These are phyloP conservation scores for Erucastrum elatum DNA, from an alignment of 345 rosid species.

Conservation along the genomic window DNA sequence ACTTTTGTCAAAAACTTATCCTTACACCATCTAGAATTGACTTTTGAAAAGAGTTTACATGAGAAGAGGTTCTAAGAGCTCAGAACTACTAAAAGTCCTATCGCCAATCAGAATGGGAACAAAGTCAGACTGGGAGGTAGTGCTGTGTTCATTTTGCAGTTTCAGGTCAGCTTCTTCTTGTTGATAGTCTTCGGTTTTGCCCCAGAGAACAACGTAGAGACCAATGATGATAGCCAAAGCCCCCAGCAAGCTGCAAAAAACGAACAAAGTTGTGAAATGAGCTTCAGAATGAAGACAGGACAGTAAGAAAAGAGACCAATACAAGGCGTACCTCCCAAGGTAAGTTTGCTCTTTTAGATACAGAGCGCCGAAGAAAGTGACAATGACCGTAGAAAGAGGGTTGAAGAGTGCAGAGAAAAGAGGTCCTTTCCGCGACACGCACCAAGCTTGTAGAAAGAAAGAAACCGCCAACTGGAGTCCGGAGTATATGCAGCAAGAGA, in stretches of 20 bases:
- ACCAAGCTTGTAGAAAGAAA: conserved; percentile 70
- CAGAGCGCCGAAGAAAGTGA: conserved; percentile 50
- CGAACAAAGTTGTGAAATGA: neutral
- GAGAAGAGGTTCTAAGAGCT: conserved; percentile 37
- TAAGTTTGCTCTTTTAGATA: conserved; percentile 55
- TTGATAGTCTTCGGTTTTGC: conserved; percentile 55
- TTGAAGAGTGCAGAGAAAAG: conserved; percentile 67
- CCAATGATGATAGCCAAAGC: conserved; percentile 49
- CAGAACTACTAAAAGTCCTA: conserved; percentile 26
- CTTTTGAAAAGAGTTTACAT: conserved; percentile 10
- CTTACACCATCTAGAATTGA: neutral
- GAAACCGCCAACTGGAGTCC: conserved; percentile 47
- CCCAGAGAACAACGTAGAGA: conserved; percentile 62
- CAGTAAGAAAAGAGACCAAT: neutral
- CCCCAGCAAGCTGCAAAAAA: conserved; percentile 47
- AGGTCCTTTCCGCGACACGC: conserved; percentile 58
- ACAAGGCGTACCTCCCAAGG: conserved; percentile 47
- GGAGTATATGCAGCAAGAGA: conserved; percentile 46
- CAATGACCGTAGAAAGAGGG: conserved; percentile 61
- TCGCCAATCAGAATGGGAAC: conserved; percentile 37
- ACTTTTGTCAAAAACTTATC: neutral
- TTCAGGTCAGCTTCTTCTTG: conserved; percentile 33
- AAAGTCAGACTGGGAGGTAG: conserved; percentile 13
- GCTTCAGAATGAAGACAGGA: neutral
- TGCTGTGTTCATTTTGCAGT: conserved; percentile 23